phyloP scores from a whole-genome alignment of 2,329 filamentous ascomycete species.

The Talaromyces marneffei region DNA sequence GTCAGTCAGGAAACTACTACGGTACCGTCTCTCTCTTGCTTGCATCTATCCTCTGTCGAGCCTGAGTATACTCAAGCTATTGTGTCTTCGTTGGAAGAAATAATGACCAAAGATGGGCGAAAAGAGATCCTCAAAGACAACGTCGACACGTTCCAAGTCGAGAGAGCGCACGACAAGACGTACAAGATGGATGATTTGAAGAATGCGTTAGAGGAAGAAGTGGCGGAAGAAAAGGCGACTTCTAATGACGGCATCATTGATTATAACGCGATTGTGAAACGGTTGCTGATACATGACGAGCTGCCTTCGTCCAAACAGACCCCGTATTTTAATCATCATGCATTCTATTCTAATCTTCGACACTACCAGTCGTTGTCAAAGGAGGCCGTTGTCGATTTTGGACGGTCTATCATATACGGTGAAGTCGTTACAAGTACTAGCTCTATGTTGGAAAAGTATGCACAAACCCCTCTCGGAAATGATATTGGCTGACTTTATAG shows the following conservation, averaged over 20 bases:
- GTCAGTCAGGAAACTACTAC: constrained; percentile 63
- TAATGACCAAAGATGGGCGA: constrained; percentile 61
- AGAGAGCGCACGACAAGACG: constrained; percentile 52
- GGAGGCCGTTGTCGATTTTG: constrained; percentile 61
- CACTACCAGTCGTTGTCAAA: constrained; percentile 57
- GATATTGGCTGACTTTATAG: constrained; percentile 42
- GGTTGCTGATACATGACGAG: constrained; percentile 60
- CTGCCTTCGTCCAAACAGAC: constrained; percentile 68
- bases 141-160: constrained; percentile 74
- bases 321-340: constrained; percentile 77
- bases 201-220: constrained; percentile 46
- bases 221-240: constrained; percentile 17
- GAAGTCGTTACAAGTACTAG: constrained; percentile 93
- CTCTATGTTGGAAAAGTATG: constrained; percentile 79
- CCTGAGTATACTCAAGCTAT: constrained; percentile 63
- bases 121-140: constrained; percentile 61
- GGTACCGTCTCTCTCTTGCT: constrained; percentile 71
- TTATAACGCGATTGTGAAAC: constrained; percentile 68
- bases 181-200: constrained; percentile 55
- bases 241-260: constrained; percentile 58
- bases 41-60: constrained; percentile 72
- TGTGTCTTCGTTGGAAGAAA: constrained; percentile 56
- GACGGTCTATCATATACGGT: constrained; percentile 73
- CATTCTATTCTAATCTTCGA: constrained; percentile 67
- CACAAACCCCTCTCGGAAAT: constrained; percentile 44